Base-by-base conservation (phyloP, 495 filamentous ascomycete genomes). In the Penicillium coprophilum region DNA sequence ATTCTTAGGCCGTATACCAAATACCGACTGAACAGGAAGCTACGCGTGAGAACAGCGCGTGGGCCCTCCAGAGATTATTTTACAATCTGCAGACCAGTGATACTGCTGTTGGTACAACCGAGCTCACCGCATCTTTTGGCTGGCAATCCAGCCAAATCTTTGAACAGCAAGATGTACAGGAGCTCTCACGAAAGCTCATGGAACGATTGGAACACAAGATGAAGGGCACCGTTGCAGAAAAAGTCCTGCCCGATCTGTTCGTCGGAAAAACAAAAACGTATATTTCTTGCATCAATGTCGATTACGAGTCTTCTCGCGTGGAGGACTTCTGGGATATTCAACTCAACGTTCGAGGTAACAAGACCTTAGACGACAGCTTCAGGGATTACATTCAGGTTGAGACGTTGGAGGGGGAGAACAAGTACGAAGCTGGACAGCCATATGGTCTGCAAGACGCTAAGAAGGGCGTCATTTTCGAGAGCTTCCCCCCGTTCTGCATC, bases 301-400 rank as follows among this genome's bases (percentile, higher is more conserved):
- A 93, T 47, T 99, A 95, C 72, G 91, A 96, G 70, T 96, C 92
- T 7, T 95, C 91, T 31, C 85, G 92, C 46, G 79, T 92, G 46
- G 95, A 99, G 73, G 95, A 97, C 57, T 99, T 96, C 71, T 99
- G 94, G 94, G 94, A 99, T 68, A 88, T 99, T 49, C 94, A 97
- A 66, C 84, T 99, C 59, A 99, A 97, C 57, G 94, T 99, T 41
- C 87, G 89, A 58, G 91, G 91, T 28, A 95, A 95, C 78, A 91
- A 90, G 73, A 93, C 88, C 51, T 75, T 99, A 55, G 87, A 96
- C 55, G 91, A 96, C 53, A 96, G 92, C 63, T 97, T 99, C 77
- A 88, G 85, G 62, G 91, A 97, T 68, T 99, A 97, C 70, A 88
- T 97, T 55, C 85, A 94, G 56, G 93, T 96, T 21, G 94, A 99